A percentile compares a stretch with the other conserved stretches of the same genome.
Conservation (phyloP, 176 grass and related monocot genomes). For the Oryza rufipogon region DNA sequence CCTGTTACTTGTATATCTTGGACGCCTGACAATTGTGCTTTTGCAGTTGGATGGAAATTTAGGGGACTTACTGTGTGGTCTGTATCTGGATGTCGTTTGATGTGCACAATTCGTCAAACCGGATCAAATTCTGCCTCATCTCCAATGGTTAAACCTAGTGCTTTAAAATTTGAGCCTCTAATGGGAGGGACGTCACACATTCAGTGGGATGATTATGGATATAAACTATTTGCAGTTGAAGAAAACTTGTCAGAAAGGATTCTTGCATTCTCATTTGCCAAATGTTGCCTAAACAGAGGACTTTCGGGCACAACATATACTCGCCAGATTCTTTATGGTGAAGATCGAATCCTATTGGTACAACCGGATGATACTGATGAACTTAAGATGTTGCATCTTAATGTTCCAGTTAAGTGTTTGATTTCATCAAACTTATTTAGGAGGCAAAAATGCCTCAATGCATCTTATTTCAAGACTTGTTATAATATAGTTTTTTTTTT, state of each 20-base stretch:
- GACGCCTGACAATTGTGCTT: conserved; percentile 97
- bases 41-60: conserved; percentile 95
- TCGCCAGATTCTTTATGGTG: conserved; percentile 87
- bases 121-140: conserved; percentile 78
- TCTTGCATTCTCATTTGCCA: conserved; percentile 93
- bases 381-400: conserved; percentile 93
- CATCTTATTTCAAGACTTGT: conserved; percentile 35
- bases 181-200: conserved; percentile 85
- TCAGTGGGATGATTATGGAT: conserved; percentile 97
- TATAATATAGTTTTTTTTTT: conserved; percentile 20
- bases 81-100: conserved; percentile 89
- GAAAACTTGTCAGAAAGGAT: conserved; percentile 80
- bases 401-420: conserved; percentile 88
- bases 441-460: neutral
- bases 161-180: conserved; percentile 86
- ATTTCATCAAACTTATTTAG: conserved; percentile 37
- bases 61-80: conserved; percentile 98
- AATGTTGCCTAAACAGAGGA: conserved; percentile 88
- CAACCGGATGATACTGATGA: conserved; percentile 90
- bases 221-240: conserved; percentile 90
- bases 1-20: conserved; percentile 95
- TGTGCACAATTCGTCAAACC: conserved; percentile 95
- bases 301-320: conserved; percentile 82
- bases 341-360: conserved; percentile 81
- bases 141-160: conserved; percentile 67